Conservation (phyloP, 2,329 filamentous ascomycete species). For the Aureobasidium sp. region DNA sequence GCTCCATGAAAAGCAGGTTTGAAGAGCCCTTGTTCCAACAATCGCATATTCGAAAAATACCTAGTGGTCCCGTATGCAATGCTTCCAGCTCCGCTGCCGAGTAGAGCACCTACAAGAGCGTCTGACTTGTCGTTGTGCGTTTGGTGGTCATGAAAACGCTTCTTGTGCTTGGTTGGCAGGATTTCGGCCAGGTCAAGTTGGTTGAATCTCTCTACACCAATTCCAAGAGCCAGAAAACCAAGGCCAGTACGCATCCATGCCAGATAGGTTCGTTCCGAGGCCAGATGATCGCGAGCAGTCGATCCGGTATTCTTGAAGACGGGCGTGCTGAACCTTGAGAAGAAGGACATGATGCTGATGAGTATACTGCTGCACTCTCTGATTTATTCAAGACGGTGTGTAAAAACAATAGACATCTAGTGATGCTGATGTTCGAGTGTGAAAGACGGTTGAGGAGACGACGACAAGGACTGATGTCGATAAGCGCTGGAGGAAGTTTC, state of each 20-base stretch:
- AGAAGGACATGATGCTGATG: conserved; percentile 2
- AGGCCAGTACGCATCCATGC: conserved; percentile 45
- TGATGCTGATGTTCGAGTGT: background rate
- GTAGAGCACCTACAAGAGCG: conserved; percentile 27
- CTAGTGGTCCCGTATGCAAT: conserved; percentile 40
- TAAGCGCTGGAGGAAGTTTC: background rate
- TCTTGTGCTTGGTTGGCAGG: conserved; percentile 22
- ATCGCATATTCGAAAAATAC: conserved; percentile 38
- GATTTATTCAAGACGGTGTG: no score
- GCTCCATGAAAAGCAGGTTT: conserved; percentile 23
- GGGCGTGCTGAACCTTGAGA: conserved; percentile 5
- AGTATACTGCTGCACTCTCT: background rate
- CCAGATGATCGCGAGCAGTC: conserved; percentile 45
- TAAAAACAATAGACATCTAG: no score
- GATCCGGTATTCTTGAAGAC: conserved; percentile 39
- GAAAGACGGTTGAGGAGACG: background rate
- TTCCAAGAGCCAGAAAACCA: conserved; percentile 44
- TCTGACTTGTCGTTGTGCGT: conserved; percentile 6
- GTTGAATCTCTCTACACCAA: conserved; percentile 44
- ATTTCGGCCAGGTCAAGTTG: conserved; percentile 19
- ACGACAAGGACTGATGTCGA: background rate
- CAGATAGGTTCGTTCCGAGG: conserved; percentile 46
- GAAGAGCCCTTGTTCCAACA: conserved; percentile 38
- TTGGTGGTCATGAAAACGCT: conserved; percentile 20
- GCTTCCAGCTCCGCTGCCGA: conserved; percentile 37